Base-by-base conservation (phyloP, 2,329 filamentous ascomycete species). In the Ophiostoma ulmi region DNA sequence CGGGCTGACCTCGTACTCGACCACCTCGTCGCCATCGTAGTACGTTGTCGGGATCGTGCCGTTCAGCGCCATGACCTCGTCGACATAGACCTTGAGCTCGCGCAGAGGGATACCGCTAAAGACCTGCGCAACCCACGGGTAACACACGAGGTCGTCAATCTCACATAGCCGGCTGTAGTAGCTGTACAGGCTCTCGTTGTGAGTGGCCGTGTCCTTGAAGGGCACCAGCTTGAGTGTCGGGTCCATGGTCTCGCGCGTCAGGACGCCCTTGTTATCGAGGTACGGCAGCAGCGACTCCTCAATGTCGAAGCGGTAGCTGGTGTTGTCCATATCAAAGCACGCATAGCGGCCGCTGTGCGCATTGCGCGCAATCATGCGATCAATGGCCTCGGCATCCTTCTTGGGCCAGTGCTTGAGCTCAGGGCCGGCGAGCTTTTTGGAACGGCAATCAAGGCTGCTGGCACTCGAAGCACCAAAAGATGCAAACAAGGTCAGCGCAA, bases 171-270 rank as follows among this genome's bases (percentile, higher is more conserved):
- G 63, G 36, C 4, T 65, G 36, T 65, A 65, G 63, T 65, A 65
- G 63, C 63, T 65, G 63, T 65, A 65, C 63, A 65, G 8, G 63
- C 63, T 65, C 36, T 65, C 63, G n/a, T 22, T 39, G 63, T 65
- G 20, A 5, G 35, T 65, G 8, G 63, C 35, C 36, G 63, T 65
- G 63, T 65, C 63, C 63, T 65, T 65, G 63, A 65, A 65, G 3
- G 63, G 63, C 14, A 65, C 35, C 36, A 65, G 63, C 63, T 65
- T 65, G 35, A 65, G 63, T 36, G 63, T 39, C 35, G 63, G 36
- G 63, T 65, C 63, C 63, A 65, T 65, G n/a, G 63, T 65, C 20
- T 65, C 63, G 63, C 63, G 63, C 36, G 63, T 65, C 36, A 65
- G 63, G 17, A 65, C 36, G 63, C 63, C 63, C 63, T 65, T 65